Conservation (phyloP, 371 early-diverging fungal species). For the Mucor mucedo region DNA sequence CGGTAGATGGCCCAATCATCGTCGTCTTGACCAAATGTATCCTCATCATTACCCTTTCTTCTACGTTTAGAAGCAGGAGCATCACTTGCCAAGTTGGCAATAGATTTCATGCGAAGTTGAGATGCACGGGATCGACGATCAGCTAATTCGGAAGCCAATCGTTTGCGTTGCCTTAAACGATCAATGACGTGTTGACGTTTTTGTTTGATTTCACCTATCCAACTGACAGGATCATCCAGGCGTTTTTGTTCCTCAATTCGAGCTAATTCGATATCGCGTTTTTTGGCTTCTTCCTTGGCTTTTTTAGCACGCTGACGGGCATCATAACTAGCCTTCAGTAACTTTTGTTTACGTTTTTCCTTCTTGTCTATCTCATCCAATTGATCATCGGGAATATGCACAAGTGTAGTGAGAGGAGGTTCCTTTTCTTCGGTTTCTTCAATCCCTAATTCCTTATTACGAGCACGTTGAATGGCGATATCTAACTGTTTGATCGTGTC, state of each 20-base stretch:
- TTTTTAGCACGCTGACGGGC: conserved; percentile 77
- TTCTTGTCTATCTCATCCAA: conserved; percentile 76
- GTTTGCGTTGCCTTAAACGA: conserved; percentile 65
- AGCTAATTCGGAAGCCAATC: conserved; percentile 75
- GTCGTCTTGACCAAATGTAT: conserved; percentile 92
- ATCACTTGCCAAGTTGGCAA: conserved; percentile 82
- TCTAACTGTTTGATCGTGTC: conserved; percentile 73
- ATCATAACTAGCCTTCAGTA: conserved; percentile 84
- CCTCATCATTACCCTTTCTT: conserved; percentile 73
- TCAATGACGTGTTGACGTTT: conserved; percentile 69
- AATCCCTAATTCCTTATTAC: conserved; percentile 82
- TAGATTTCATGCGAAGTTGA: conserved; percentile 81
- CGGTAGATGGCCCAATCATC: conserved; percentile 92
- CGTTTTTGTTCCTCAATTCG: conserved; percentile 77
- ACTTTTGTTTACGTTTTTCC: conserved; percentile 84
- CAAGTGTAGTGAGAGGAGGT: conserved; percentile 72
- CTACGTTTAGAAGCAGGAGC: conserved; percentile 56
- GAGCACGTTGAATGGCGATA: conserved; percentile 68
- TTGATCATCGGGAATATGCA: conserved; percentile 84
- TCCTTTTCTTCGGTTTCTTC: conserved; percentile 80
- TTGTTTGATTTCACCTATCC: conserved; percentile 72
- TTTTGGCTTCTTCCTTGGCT: conserved; percentile 80
- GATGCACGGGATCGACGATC: conserved; percentile 89
- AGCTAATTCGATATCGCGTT: conserved; percentile 65
- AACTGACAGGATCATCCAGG: conserved; percentile 67